These are phyloP conservation scores for Termitomyces heimii DNA, from an alignment of 768 basidiomycete species.

Conservation along the genomic window DNA sequence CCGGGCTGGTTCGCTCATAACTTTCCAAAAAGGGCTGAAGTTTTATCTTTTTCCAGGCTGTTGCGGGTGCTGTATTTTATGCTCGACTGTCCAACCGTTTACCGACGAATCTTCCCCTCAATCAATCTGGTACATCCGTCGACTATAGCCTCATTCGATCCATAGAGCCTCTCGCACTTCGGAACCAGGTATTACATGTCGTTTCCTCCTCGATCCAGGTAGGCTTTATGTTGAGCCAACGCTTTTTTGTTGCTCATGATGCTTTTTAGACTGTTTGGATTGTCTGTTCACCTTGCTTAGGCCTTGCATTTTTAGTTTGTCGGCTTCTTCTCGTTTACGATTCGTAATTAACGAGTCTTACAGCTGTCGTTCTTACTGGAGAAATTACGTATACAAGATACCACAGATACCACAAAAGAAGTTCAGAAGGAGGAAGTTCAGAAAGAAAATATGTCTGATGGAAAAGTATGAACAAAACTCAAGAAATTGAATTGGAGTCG, in stretches of 20 bases:
- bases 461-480: neutral
- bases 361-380: constrained; percentile 37
- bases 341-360: constrained; percentile 3
- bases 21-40: constrained; percentile 5
- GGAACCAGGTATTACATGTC: constrained; percentile 40
- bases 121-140: constrained; percentile 39
- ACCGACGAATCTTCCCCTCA: constrained; percentile 39
- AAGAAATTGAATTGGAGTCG: neutral
- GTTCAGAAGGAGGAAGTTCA: constrained; percentile 3
- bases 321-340: neutral
- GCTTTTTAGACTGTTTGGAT: constrained; percentile 60
- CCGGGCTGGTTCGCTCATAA: constrained; percentile 57
- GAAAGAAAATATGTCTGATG: neutral
- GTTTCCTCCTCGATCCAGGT: constrained; percentile 65
- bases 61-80: constrained; percentile 72
- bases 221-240: constrained; percentile 16
- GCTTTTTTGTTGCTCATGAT: neutral
- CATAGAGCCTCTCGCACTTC: constrained; percentile 40
- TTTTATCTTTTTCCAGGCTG: constrained; percentile 43
- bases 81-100: constrained; percentile 41
- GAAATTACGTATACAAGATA: constrained; percentile 28
- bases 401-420: constrained; percentile 3
- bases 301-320: constrained; percentile 55
- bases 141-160: constrained; percentile 46
- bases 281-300: constrained; percentile 64